Conservation (phyloP, 2,329 filamentous ascomycete species). For the Penicillium capsulatum region DNA sequence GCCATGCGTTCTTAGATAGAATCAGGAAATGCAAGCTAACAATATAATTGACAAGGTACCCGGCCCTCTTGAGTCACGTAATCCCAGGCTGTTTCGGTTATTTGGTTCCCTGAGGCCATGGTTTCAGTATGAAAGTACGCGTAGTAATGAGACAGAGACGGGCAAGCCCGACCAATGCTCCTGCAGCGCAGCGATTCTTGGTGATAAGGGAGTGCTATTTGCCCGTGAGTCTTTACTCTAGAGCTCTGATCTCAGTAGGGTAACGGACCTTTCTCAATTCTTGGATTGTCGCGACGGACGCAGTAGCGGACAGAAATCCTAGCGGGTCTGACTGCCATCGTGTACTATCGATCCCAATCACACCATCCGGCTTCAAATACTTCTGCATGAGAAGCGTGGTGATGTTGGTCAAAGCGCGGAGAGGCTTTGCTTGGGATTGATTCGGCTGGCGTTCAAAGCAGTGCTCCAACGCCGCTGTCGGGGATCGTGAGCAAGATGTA, state of each 20-base stretch:
- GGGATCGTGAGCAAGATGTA: constrained; percentile 7
- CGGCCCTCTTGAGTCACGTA: constrained; percentile 6
- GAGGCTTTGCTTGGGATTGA: constrained; percentile 13
- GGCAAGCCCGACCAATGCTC: constrained; percentile 10
- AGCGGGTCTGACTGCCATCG: constrained; percentile 8
- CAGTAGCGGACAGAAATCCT: constrained; percentile 9
- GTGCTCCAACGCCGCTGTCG: constrained; percentile 7
- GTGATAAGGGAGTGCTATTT: constrained; percentile 9
- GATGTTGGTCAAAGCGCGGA: constrained; percentile 24
- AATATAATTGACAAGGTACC: constrained; percentile 9
- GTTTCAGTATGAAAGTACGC: constrained; percentile 11
- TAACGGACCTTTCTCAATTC: constrained; percentile 10
- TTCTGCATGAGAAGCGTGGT: constrained; percentile 31
- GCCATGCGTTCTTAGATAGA: constrained; percentile 10
- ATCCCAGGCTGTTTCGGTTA: constrained; percentile 9
- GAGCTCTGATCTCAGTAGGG: constrained; percentile 5
- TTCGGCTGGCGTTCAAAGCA: constrained; percentile 5
- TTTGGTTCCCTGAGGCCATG: constrained; percentile 8
- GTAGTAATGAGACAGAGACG: constrained; percentile 11
- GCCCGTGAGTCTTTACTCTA: constrained; percentile 4
- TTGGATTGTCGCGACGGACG: constrained; percentile 9
- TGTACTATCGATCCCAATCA: constrained; percentile 29
- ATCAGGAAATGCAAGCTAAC: constrained; percentile 11
- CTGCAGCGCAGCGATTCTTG: constrained; percentile 10
- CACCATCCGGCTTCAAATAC: constrained; percentile 30